These are phyloP conservation scores for Fonsecaea pedrosoi DNA, from an alignment of 2,329 filamentous ascomycete genomes.

Conservation along the genomic window DNA sequence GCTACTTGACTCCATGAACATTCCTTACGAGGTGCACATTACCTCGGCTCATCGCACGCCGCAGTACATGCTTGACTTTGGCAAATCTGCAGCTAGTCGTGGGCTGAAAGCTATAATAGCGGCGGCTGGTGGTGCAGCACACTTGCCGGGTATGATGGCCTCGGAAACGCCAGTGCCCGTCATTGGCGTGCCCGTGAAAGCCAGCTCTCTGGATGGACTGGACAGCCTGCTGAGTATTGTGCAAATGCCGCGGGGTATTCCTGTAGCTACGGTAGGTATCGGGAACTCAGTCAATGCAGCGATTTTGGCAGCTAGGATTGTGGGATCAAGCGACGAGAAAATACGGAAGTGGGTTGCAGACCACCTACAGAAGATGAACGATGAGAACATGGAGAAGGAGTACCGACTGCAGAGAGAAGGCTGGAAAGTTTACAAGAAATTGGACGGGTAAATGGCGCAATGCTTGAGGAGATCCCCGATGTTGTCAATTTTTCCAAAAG, in stretches of 20 bases:
- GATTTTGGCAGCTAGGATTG: conserved; percentile 68
- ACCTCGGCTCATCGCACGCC: conserved; percentile 68
- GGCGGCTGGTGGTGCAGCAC: conserved; percentile 72
- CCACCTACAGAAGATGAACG: conserved; percentile 40
- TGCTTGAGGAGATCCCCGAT: neutral
- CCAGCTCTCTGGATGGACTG: conserved; percentile 69
- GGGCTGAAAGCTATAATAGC: conserved; percentile 73
- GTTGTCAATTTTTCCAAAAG: neutral
- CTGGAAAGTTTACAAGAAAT: conserved; percentile 41
- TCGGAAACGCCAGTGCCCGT: conserved; percentile 72
- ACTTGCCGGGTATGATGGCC: conserved; percentile 72
- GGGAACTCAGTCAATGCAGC: conserved; percentile 76
- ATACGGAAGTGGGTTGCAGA: conserved; percentile 36
- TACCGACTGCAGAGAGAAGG: conserved; percentile 37
- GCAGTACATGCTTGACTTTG: conserved; percentile 67
- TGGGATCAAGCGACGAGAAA: conserved; percentile 52
- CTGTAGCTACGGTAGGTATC: conserved; percentile 73
- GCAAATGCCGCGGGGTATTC: conserved; percentile 73
- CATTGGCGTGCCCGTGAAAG: conserved; percentile 74
- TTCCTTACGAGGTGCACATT: conserved; percentile 45
- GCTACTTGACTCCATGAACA: conserved; percentile 43
- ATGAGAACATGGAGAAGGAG: conserved; percentile 41
- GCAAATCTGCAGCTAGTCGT: conserved; percentile 63
- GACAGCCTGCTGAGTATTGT: conserved; percentile 72
- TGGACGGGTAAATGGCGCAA: conserved; percentile 28